Conservation (phyloP, 495 filamentous ascomycete species). For the Patellaria atrata region DNA sequence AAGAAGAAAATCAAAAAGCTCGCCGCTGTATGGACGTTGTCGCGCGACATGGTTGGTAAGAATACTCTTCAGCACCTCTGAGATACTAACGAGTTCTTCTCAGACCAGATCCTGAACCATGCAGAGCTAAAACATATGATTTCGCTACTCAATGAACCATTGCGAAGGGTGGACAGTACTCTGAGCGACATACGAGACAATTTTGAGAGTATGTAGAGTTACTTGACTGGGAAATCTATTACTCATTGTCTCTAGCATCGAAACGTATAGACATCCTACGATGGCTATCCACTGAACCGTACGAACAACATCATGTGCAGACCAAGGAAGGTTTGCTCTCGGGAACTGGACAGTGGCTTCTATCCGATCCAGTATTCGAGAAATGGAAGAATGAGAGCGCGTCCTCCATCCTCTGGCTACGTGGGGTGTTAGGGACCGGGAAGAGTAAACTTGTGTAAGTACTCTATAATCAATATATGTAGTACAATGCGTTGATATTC, state of each 20-base stretch:
- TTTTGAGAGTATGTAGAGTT: constrained; percentile 10
- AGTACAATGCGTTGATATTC: constrained; percentile 3
- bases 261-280: constrained; percentile 9
- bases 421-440: constrained; percentile 24
- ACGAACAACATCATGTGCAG: constrained; percentile 16
- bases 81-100: constrained; percentile 1
- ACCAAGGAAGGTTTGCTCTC: constrained; percentile 8
- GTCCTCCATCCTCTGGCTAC: constrained; percentile 25
- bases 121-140: constrained; percentile 5
- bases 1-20: constrained; percentile 2
- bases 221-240: background rate
- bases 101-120: constrained; percentile 2
- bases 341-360: constrained; percentile 20
- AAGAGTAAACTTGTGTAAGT: constrained; percentile 22
- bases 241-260: constrained; percentile 2
- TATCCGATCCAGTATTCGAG: constrained; percentile 12
- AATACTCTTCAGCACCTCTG: background rate
- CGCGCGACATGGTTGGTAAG: constrained; percentile 8
- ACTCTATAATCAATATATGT: background rate
- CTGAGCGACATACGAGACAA: constrained; percentile 15
- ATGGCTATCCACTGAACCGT: constrained; percentile 16
- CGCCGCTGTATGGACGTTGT: constrained; percentile 3
- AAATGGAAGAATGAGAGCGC: constrained; percentile 20
- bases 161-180: constrained; percentile 13
- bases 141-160: constrained; percentile 7